phyloP scores from a whole-genome alignment of 805 yeast genomes.

The Lipomyces mesembrius region DNA sequence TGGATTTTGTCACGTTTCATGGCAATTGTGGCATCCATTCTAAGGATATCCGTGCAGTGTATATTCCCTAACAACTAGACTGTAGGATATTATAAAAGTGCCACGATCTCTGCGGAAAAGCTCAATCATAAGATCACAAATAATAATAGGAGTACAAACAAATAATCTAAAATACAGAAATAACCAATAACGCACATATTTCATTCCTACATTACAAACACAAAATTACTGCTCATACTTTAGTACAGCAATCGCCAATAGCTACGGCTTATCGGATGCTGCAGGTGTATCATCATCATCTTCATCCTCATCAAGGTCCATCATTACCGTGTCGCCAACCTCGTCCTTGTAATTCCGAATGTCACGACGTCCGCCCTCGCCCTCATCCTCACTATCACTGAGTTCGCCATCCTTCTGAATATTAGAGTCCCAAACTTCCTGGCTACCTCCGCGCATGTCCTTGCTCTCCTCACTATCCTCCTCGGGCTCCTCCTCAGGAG shows the following conservation, averaged over 20 bases:
- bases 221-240: not conserved
- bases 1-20: too few species aligned
- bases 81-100: too few species aligned
- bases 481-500: slow-evolving; percentile 75
- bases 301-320: slow-evolving; percentile 29
- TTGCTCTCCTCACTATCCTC: slow-evolving; percentile 76
- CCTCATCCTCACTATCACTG: slow-evolving; percentile 40
- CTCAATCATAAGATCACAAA: too few species aligned
- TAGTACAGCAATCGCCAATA: not conserved
- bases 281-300: slow-evolving; percentile 13
- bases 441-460: slow-evolving; percentile 91
- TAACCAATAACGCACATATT: not conserved
- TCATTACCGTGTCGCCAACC: slow-evolving; percentile 22
- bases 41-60: too few species aligned
- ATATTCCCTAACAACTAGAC: too few species aligned
- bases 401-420: slow-evolving; percentile 72
- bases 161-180: not conserved
- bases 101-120: too few species aligned
- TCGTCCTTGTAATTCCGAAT: slow-evolving; percentile 35
- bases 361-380: slow-evolving; percentile 41
- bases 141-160: too few species aligned
- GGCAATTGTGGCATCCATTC: not conserved
- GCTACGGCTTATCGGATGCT: slow-evolving; percentile 3
- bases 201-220: not conserved
- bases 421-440: slow-evolving; percentile 75